These are phyloP conservation scores for Colletotrichum kahawae DNA, from an alignment of 2,329 filamentous ascomycete genomes.

Conservation along the genomic window DNA sequence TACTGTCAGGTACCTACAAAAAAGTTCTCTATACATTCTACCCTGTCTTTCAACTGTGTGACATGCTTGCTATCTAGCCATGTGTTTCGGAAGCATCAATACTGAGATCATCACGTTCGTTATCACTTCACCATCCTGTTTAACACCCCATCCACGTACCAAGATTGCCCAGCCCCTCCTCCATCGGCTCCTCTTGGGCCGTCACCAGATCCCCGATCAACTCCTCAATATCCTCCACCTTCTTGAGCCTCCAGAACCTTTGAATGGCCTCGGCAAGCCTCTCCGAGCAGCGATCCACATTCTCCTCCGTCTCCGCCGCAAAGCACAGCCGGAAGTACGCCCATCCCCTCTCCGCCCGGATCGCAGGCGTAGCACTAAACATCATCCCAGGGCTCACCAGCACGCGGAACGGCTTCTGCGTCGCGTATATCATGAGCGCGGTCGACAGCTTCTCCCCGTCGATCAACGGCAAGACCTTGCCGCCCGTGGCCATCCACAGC, in stretches of 20 bases:
- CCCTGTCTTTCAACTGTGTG: not conserved
- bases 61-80: not conserved
- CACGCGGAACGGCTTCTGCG: constrained; percentile 70
- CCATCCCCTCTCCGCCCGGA: constrained; percentile 66
- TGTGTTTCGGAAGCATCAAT: not conserved
- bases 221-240: constrained; percentile 68
- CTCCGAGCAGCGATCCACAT: constrained; percentile 65
- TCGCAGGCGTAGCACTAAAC: constrained; percentile 71
- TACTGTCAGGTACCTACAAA: constrained; percentile 17
- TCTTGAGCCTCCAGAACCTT: constrained; percentile 79
- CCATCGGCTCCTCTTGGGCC: constrained; percentile 14
- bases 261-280: constrained; percentile 72
- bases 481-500: constrained; percentile 52
- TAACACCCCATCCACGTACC: constrained; percentile 26
- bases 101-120: not conserved
- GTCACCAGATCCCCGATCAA: constrained; percentile 47
- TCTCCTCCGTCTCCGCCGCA: constrained; percentile 77
- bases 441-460: constrained; percentile 60
- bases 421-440: constrained; percentile 76
- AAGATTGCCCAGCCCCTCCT: constrained; percentile 32
- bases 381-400: constrained; percentile 74
- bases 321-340: constrained; percentile 82
- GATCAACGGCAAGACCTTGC: constrained; percentile 44
- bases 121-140: not conserved
- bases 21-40: not conserved